Evolutionary conservation across 2,329 filamentous ascomycete genomes (phyloP), one percentile per base, ranked within the genome.

Genomic region (Alternaria gaisen): DNA sequence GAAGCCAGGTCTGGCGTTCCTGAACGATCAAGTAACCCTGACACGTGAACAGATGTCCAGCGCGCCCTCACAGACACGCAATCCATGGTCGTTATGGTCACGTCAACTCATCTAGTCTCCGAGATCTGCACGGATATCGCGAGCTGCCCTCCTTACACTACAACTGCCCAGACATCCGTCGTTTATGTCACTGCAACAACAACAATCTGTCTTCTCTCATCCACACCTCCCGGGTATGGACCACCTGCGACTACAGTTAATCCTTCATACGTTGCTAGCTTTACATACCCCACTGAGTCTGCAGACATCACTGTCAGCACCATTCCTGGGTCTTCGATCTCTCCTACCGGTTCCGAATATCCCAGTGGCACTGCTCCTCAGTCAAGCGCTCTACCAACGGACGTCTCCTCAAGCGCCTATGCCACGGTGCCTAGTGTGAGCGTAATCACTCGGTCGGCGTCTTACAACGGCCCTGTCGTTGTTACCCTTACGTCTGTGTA

Each of bases 141-240:
- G 46, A 65, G 76, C 65, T 83, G 81, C 64, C 80, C 80, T 32
- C 67, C 70, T 41, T 68, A 73, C 46, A 70, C 71, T 22, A 73
- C 76, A 20, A 71, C 74, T 9, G 69, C 77, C 50, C 64, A 79
- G 61, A 83, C 81, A 24, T 76, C 78, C 46, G 69, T 65, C 30
- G 66, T 67, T 20, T 73, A 78, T 61, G 65, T 81, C 52, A 71
- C 77, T 43, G 67, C 78, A 43, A 79, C 79, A 14, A 82, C 80
- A 47, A 82, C 80, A 26, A 69, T 82, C 68, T 83, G 81, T 64
- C 77, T 80, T 30, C 58, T 64, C 26, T 68, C 61, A 16, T 64
- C 63, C 8, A 68, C 60, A 42, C 65, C 65, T 50, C 60, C 65
- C 20, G 67, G 60, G 30, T 60, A 64, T n/a, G 42, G 48, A 24